Evolutionary conservation across 2,329 filamentous ascomycete genomes (phyloP).

Genomic region (Lachnellula willkommii): DNA sequence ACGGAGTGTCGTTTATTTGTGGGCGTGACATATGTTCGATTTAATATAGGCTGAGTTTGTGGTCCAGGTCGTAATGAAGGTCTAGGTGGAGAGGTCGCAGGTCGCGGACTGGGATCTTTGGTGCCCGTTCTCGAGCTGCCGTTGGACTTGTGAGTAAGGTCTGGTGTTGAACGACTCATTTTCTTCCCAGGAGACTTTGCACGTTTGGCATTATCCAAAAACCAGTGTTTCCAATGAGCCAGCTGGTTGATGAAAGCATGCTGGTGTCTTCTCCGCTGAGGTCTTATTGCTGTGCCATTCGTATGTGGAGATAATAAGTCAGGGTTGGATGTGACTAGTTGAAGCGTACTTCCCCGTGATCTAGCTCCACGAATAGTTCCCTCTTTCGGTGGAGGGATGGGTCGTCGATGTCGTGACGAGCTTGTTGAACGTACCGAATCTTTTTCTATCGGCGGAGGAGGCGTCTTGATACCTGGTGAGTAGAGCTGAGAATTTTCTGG

Average conservation of each 20-base stretch:
- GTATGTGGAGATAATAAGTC: constrained; percentile 51
- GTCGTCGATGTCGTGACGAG: constrained; percentile 68
- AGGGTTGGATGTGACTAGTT: constrained; percentile 67
- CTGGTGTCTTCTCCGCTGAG: constrained; percentile 50
- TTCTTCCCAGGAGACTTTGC: constrained; percentile 49
- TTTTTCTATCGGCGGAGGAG: constrained; percentile 72
- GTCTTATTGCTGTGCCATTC: constrained; percentile 23
- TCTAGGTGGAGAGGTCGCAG: constrained; percentile 47
- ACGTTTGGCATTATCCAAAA: constrained; percentile 61
- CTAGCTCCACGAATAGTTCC: constrained; percentile 60
- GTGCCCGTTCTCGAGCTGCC: constrained; percentile 37
- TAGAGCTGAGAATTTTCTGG: constrained; percentile 49
- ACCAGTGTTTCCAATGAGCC: constrained; percentile 65
- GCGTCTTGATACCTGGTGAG: constrained; percentile 36
- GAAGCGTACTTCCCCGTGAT: constrained; percentile 77
- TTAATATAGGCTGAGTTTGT: constrained; percentile 27
- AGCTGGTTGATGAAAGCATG: constrained; percentile 62
- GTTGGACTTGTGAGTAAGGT: constrained; percentile 47
- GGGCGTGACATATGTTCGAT: constrained; percentile 36
- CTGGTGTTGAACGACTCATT: constrained; percentile 48
- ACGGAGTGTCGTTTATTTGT: constrained; percentile 71
- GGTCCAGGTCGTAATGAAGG: constrained; percentile 32
- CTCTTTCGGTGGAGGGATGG: constrained; percentile 83
- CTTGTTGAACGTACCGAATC: constrained; percentile 70
- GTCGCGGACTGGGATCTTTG: constrained; percentile 52